phyloP scores from a whole-genome alignment of 148 eudicot species.

The Rhododendron molle region DNA sequence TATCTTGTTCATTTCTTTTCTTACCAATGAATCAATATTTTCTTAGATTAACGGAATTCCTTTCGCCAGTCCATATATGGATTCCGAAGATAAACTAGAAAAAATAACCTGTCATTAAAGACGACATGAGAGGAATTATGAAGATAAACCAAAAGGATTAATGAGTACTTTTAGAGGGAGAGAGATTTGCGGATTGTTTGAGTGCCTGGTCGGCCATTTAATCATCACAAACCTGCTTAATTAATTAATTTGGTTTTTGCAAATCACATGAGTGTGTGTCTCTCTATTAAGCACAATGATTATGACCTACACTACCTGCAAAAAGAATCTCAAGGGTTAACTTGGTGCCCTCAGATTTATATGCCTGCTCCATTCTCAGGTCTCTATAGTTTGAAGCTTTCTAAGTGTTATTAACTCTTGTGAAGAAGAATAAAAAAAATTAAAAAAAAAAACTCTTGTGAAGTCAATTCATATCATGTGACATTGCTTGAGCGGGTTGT shows the following conservation, averaged over 20 bases:
- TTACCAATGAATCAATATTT: not conserved
- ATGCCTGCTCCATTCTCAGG: not conserved
- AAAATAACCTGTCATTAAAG: not conserved
- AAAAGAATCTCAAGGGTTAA: not conserved
- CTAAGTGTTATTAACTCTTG: not conserved
- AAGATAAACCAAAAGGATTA: not conserved
- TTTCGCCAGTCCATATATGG: not conserved
- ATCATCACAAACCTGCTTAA: not conserved
- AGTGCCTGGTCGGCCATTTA: constrained; percentile 5
- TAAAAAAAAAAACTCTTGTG: too few species aligned
- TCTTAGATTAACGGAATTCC: not conserved
- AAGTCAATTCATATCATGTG: not conserved
- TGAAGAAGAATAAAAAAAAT: too few species aligned
- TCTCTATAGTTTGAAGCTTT: not conserved
- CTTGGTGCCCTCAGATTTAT: not conserved
- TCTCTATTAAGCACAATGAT: not conserved
- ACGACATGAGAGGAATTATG: not conserved
- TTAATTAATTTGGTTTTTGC: not conserved
- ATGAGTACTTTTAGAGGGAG: not conserved
- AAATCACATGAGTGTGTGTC: not conserved
- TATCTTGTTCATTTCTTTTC: not conserved
- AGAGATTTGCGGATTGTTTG: not conserved
- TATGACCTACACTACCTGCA: not conserved
- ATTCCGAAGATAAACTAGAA: not conserved
- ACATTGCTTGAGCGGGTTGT: not conserved